phyloP scores from a whole-genome alignment of 2,329 filamentous ascomycete species.

The Colletotrichum zoysiae region DNA sequence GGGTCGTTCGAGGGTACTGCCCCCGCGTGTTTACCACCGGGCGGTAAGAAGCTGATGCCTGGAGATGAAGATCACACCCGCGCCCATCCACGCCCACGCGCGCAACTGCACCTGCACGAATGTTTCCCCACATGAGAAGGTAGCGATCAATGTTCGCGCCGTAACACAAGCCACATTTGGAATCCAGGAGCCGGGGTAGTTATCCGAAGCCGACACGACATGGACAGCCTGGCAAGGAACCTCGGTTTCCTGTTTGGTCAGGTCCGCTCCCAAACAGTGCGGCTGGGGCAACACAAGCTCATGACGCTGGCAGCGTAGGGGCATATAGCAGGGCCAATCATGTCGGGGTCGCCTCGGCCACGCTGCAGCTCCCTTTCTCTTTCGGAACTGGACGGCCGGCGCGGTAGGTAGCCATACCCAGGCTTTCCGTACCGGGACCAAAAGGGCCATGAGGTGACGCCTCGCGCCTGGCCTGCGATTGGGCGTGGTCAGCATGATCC shows the following conservation, averaged over 20 bases:
- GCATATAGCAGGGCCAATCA: constrained; percentile 31
- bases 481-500: constrained; percentile 20
- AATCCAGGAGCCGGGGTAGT: constrained; percentile 21
- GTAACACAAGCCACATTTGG: constrained; percentile 26
- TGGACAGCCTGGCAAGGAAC: neutral
- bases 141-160: constrained; percentile 13
- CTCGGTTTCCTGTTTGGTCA: constrained; percentile 15
- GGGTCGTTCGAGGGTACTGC: constrained; percentile 14
- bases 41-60: constrained; percentile 11
- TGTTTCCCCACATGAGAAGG: constrained; percentile 27
- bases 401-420: constrained; percentile 17
- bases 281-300: constrained; percentile 31
- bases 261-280: constrained; percentile 34
- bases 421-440: neutral
- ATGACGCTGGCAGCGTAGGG: constrained; percentile 33
- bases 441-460: constrained; percentile 19
- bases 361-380: constrained; percentile 30
- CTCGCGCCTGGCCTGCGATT: constrained; percentile 25
- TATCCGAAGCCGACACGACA: constrained; percentile 31
- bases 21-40: constrained; percentile 24
- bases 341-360: constrained; percentile 20
- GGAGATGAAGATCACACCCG: constrained; percentile 6
- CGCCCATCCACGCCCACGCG: neutral
- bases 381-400: constrained; percentile 33
- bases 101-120: constrained; percentile 11